Conservation (phyloP, 306 rosid genomes). For the Malus domestica region DNA sequence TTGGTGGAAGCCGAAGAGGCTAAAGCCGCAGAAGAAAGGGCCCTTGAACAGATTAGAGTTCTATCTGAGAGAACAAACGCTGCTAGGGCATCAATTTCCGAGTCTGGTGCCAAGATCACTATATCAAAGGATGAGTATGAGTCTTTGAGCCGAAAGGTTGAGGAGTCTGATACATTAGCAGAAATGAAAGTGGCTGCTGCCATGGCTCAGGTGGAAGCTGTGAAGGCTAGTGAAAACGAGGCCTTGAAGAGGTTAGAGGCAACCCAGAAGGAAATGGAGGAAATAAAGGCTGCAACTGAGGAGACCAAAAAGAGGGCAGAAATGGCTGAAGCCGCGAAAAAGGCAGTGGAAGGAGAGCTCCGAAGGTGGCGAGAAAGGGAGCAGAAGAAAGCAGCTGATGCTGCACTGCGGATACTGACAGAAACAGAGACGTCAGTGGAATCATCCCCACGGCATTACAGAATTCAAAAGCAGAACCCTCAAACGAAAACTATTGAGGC, state of each 20-base stretch:
- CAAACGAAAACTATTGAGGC: conserved; percentile 34
- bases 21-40: conserved; percentile 66
- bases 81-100: conserved; percentile 86
- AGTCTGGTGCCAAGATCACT: conserved; percentile 64
- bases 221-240: conserved; percentile 93
- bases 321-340: conserved; percentile 97
- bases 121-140: conserved; percentile 77
- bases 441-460: conserved; percentile 65
- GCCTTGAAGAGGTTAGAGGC: conserved; percentile 56
- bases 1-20: conserved; percentile 84
- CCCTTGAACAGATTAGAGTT: conserved; percentile 65
- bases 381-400: conserved; percentile 86
- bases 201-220: conserved; percentile 95
- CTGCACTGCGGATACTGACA: conserved; percentile 75
- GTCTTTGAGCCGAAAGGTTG: conserved; percentile 76
- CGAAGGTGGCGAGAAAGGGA: conserved; percentile 87
- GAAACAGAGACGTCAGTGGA: conserved; percentile 51
- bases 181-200: conserved; percentile 98
- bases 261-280: conserved; percentile 70
- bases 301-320: conserved; percentile 74
- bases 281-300: conserved; percentile 58
- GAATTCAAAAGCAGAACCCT: conserved; percentile 49
- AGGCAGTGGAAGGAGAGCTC: conserved; percentile 84
- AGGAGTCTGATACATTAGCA: conserved; percentile 75
- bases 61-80: conserved; percentile 72